Base-by-base conservation (phyloP, 805 yeast genomes). In the Millerozyma miso region DNA sequence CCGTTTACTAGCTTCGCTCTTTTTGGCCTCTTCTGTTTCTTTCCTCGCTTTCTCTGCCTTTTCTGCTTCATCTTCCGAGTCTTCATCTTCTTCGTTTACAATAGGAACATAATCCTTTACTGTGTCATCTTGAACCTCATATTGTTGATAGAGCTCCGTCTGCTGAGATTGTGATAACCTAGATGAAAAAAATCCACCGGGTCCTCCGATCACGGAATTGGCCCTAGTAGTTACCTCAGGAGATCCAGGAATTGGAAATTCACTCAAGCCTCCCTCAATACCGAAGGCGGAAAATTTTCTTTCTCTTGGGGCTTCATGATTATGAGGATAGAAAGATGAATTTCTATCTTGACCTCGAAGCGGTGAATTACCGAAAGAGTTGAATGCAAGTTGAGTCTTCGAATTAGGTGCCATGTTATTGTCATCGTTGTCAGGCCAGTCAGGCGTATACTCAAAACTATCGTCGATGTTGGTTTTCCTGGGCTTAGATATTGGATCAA, bases 11-110 rank as follows among this genome's bases (percentile, higher is more conserved):
- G 20, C 42, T 15, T 15, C 20, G 14, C 14, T 23, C 18, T 35
- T 23, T 34, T 38, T 38, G 35, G 37, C 13, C 47, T 33, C 40
- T 50, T 39, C 43, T 45, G 46, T 44, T 32, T 33, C 44, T 46
- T 32, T 53, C 55, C 50, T 50, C 51, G 31, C 51, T 59, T 36
- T 55, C 52, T 19, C 44, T 48, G 34, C 51, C 46, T 29, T 53
- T 31, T 47, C 51, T 35, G 63, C 71, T 35, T 67, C 66, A 34
- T 72, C 77, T 26, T 73, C 77, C 15, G 71, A 77, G 14, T 71
- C 78, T 1, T 77, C 82, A 35, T 59, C 72, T 13, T 70, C 72
- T 40, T 70, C 74, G 38, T 69, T 74, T 1, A 59, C 68, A 1
- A 67, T 58, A 2, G 74, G 73, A 17, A 69, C 59, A 42, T 69